Evolutionary conservation across 768 basidiomycete species (phyloP).

Genomic region (Mycena floridula): DNA sequence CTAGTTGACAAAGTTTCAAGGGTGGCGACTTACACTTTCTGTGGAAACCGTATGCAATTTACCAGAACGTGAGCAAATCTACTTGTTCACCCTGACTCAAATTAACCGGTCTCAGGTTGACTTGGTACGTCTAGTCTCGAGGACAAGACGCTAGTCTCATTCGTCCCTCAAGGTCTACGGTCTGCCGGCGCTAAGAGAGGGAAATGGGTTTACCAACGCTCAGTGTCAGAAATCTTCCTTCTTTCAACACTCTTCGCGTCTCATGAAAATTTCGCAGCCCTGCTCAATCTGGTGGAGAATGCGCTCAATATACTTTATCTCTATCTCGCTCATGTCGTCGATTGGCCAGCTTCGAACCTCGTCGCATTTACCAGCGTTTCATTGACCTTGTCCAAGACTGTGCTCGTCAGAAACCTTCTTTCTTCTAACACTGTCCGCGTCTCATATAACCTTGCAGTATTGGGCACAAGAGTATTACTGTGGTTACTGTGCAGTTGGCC

Average conservation of each 20-base stretch:
- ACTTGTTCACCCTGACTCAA: conserved; percentile 23
- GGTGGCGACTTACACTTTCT: conserved; percentile 91
- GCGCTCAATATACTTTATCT: conserved; percentile 69
- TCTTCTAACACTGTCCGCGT: too few relatives aligned
- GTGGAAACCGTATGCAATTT: conserved; percentile 78
- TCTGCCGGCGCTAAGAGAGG: conserved; percentile 49
- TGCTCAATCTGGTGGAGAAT: conserved; percentile 77
- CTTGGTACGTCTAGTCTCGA: conserved; percentile 29
- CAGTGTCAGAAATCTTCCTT: conserved; percentile 49
- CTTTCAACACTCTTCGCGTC: background rate
- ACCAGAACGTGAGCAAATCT: conserved; percentile 49
- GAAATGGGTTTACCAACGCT: conserved; percentile 80
- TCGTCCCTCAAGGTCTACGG: conserved; percentile 58
- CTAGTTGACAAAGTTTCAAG: conserved; percentile 15
- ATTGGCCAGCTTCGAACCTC: conserved; percentile 61
- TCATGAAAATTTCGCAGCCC: conserved; percentile 37
- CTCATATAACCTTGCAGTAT: too few relatives aligned
- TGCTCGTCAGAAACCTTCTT: too few relatives aligned
- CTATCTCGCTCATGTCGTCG: conserved; percentile 60
- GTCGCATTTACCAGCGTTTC: conserved; percentile 65
- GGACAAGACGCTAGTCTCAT: background rate
- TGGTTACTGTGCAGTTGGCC: conserved; percentile 65
- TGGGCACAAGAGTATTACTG: conserved; percentile 77
- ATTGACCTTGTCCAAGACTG: conserved; percentile 85
- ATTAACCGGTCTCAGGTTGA: conserved; percentile 23